A percentile compares a stretch with the other conserved stretches of the same genome.
These are phyloP conservation scores for Pseudocercospora musae DNA, from an alignment of 2,329 filamentous ascomycete genomes.

Conservation along the genomic window DNA sequence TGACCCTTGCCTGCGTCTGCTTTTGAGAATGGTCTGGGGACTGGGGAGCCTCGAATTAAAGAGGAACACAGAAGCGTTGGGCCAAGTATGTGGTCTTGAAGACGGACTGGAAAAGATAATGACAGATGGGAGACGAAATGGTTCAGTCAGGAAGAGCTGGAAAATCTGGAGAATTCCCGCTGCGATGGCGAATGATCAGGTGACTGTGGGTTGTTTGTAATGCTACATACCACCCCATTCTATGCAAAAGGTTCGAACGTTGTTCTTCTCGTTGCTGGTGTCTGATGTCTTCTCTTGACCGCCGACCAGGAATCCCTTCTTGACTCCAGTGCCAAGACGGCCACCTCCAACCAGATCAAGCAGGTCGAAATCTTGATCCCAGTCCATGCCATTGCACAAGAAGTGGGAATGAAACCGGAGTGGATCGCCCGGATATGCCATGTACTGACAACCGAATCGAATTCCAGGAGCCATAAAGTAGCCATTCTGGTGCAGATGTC, in stretches of 20 bases:
- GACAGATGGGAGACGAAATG: too few species aligned
- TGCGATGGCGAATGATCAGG: too few species aligned
- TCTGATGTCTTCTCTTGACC: constrained; percentile 51
- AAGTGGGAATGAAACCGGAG: constrained; percentile 95
- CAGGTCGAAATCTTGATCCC: constrained; percentile 81
- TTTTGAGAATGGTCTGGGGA: too few species aligned
- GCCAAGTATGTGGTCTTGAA: too few species aligned
- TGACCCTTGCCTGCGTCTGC: too few species aligned
- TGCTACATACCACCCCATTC: constrained; percentile 89
- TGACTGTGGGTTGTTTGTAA: too few species aligned
- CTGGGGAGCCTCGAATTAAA: too few species aligned
- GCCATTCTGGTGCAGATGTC: constrained; percentile 70
- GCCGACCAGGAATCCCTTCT: constrained; percentile 89
- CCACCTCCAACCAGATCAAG: constrained; percentile 84
- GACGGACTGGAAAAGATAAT: too few species aligned
- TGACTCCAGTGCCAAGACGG: constrained; percentile 86
- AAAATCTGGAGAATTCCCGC: too few species aligned
- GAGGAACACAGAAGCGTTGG: too few species aligned
- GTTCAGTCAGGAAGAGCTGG: too few species aligned
- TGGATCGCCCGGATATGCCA: constrained; percentile 92
- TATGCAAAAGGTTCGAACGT: constrained; percentile 72
- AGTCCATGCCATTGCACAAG: constrained; percentile 76
- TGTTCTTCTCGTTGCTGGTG: constrained; percentile 34
- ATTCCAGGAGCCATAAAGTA: constrained; percentile 91
- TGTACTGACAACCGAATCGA: constrained; percentile 90